These are phyloP conservation scores for Persicaria tinctoria DNA, from an alignment of 148 eudicot species.

Conservation along the genomic window DNA sequence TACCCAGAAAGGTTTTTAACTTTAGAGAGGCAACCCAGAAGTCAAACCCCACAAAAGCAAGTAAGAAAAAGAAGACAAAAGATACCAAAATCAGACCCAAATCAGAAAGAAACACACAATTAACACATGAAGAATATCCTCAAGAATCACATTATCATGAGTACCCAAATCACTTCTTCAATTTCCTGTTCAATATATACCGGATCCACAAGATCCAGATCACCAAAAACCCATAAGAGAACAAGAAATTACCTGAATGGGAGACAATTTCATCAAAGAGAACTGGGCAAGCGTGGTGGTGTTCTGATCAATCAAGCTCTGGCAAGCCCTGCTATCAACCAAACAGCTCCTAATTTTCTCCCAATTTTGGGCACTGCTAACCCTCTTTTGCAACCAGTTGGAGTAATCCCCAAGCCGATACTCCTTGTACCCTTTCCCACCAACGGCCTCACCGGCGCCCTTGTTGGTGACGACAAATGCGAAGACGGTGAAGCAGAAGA, in stretches of 20 bases:
- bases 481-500: conserved; percentile 29
- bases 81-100: background rate
- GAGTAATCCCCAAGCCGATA: conserved; percentile 35
- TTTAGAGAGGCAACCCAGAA: background rate
- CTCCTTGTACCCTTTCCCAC: conserved; percentile 36
- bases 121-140: background rate
- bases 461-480: conserved; percentile 36
- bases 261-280: conserved; percentile 22
- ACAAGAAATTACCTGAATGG: conserved; percentile 27
- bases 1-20: background rate
- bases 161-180: background rate
- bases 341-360: conserved; percentile 34
- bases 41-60: background rate
- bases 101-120: background rate
- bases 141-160: background rate
- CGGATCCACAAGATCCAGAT: background rate
- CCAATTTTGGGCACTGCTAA: conserved; percentile 33
- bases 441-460: conserved; percentile 38
- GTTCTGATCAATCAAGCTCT: conserved; percentile 11
- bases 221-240: background rate
- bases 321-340: conserved; percentile 34
- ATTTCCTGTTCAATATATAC: background rate
- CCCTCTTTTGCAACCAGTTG: conserved; percentile 40
- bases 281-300: conserved; percentile 19
- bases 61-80: background rate